Evolutionary conservation across 75 land plant species (phyloP).

Genomic region (Cunninghamia lanceolata): DNA sequence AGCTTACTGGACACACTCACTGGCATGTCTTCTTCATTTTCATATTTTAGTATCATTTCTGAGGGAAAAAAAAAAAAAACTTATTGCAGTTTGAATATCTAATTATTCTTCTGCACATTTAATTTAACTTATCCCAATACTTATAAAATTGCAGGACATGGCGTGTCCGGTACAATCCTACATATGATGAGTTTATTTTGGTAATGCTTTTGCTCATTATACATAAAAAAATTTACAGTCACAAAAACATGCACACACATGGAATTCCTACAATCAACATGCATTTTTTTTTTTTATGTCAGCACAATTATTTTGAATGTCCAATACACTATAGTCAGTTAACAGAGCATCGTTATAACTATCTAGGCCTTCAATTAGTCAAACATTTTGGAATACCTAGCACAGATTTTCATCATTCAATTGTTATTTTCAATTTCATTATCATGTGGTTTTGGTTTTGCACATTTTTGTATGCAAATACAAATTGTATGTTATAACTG

Average conservation of each 20-base stretch:
- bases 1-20: slow-evolving; percentile 93
- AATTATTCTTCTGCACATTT: neutral
- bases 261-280: neutral
- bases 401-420: neutral
- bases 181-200: slow-evolving; percentile 79
- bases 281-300: neutral
- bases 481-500: no score
- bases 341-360: neutral
- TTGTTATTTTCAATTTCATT: neutral
- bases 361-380: neutral
- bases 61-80: slow-evolving; percentile 1
- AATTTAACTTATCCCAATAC: neutral
- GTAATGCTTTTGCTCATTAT: slow-evolving; percentile 32
- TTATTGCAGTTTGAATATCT: neutral
- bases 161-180: slow-evolving; percentile 76
- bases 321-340: neutral
- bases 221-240: neutral
- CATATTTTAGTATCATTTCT: neutral
- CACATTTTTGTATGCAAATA: neutral
- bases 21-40: slow-evolving; percentile 43
- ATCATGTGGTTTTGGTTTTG: neutral
- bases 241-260: neutral
- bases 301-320: neutral
- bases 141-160: slow-evolving; percentile 68
- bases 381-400: neutral